Evolutionary conservation across 2,329 filamentous ascomycete species (phyloP).

Genomic region (Whalleya microplaca): DNA sequence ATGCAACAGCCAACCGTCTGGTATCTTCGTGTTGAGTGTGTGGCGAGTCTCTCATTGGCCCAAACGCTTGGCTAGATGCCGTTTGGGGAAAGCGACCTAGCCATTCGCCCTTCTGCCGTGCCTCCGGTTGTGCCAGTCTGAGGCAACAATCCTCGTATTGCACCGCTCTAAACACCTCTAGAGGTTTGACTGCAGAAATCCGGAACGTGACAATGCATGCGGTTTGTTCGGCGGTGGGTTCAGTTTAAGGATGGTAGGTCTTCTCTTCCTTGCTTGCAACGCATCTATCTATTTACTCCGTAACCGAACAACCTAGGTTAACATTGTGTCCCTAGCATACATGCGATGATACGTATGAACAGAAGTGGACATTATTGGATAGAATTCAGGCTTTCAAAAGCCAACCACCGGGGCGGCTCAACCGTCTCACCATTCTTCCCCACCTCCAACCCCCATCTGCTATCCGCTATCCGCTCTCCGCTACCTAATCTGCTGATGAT

Average conservation of each 20-base stretch:
- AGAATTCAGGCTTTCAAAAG: not conserved
- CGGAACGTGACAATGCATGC: constrained; percentile 22
- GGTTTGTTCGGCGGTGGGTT: constrained; percentile 9
- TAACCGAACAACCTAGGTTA: no score
- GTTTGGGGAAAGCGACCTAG: constrained; percentile 30
- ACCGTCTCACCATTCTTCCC: not conserved
- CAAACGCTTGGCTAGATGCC: constrained; percentile 27
- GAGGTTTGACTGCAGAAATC: constrained; percentile 23
- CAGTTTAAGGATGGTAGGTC: constrained; percentile 11
- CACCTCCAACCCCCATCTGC: not conserved
- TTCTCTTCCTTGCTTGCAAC: no score
- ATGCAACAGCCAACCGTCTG: constrained; percentile 14
- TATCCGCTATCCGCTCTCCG: not conserved
- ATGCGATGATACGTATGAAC: no score
- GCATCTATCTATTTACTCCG: no score
- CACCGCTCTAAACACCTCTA: constrained; percentile 1
- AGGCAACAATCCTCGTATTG: constrained; percentile 25
- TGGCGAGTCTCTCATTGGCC: constrained; percentile 24
- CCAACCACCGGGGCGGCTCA: not conserved
- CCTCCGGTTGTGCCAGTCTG: constrained; percentile 8
- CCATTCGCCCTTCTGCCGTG: constrained; percentile 11
- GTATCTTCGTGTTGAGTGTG: constrained; percentile 9
- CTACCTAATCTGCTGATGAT: not conserved
- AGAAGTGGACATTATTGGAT: not conserved
- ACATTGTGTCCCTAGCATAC: no score